phyloP scores from a whole-genome alignment of 139 green algal species.

The Chlorella sp. region DNA sequence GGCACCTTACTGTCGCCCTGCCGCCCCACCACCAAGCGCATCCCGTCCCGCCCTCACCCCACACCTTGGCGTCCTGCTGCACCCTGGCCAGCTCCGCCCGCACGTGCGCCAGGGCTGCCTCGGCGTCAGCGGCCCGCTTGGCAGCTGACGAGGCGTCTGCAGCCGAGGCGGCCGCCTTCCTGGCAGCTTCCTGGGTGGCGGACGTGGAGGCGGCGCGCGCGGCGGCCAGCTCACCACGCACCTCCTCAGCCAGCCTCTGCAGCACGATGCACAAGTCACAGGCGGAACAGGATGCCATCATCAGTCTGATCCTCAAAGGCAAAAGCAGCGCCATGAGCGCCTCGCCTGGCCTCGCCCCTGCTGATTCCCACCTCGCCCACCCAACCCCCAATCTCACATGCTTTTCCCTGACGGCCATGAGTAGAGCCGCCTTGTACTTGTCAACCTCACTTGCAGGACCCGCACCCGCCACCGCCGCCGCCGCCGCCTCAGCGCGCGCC shows the following conservation, averaged over 20 bases:
- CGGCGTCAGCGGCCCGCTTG: conserved; percentile 11
- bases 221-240: conserved; percentile 9
- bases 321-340: too few relatives aligned
- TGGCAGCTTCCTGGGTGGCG: conserved; percentile 7
- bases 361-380: background rate
- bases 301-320: too few relatives aligned
- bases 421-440: conserved; percentile 23
- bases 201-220: conserved; percentile 3
- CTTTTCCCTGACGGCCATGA: conserved; percentile 30
- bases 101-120: conserved; percentile 16
- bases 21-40: too few relatives aligned
- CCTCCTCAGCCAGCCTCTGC: conserved; percentile 16
- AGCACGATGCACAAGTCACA: too few relatives aligned
- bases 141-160: conserved; percentile 2
- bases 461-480: background rate
- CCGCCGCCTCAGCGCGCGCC: conserved; percentile 23
- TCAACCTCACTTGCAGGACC: conserved; percentile 6
- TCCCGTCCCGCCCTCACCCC: too few relatives aligned
- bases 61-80: conserved; percentile 16
- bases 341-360: background rate
- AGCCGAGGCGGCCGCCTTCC: background rate
- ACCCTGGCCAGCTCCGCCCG: conserved; percentile 15
- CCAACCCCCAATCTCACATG: conserved; percentile 13
- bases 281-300: too few relatives aligned
- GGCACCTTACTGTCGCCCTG: too few relatives aligned